A percentile compares a stretch with the other conserved stretches of the same genome.
Evolutionary conservation across 225 moss, liverwort and hornwort genomes (phyloP).

Genomic region (Asterella californica): DNA sequence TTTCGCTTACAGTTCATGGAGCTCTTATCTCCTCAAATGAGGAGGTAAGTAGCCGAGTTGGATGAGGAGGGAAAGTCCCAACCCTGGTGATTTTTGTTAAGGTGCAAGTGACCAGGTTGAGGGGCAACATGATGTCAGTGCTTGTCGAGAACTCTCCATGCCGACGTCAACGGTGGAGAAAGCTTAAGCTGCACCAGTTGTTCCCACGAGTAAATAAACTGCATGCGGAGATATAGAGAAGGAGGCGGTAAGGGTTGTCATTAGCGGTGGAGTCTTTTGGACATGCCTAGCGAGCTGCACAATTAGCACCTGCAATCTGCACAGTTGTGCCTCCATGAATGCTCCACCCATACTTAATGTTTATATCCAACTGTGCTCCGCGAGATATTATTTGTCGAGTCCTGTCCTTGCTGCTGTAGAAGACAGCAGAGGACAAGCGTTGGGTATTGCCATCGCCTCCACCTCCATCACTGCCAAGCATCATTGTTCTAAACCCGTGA

Average conservation of each 20-base stretch:
- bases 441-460: slow-evolving; percentile 9
- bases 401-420: neutral
- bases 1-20: neutral
- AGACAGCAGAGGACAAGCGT: slow-evolving; percentile 8
- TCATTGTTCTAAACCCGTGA: slow-evolving; percentile 18
- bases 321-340: neutral
- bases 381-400: neutral
- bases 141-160: slow-evolving; percentile 1
- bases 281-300: neutral
- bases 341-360: neutral
- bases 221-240: slow-evolving; percentile 15
- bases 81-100: slow-evolving; percentile 11
- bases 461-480: slow-evolving; percentile 14
- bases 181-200: slow-evolving; percentile 9
- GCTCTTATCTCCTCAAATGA: neutral
- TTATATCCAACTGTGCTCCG: slow-evolving; percentile 13
- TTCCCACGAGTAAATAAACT: slow-evolving; percentile 21
- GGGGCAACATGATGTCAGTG: slow-evolving; percentile 3
- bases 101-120: slow-evolving; percentile 11
- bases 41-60: neutral
- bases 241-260: slow-evolving; percentile 5
- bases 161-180: neutral
- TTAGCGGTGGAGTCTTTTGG: slow-evolving; percentile 11
- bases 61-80: neutral
- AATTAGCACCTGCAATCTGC: neutral